phyloP scores from a whole-genome alignment of 1,139 yeast genomes.

The Geotrichum carabidarum region DNA sequence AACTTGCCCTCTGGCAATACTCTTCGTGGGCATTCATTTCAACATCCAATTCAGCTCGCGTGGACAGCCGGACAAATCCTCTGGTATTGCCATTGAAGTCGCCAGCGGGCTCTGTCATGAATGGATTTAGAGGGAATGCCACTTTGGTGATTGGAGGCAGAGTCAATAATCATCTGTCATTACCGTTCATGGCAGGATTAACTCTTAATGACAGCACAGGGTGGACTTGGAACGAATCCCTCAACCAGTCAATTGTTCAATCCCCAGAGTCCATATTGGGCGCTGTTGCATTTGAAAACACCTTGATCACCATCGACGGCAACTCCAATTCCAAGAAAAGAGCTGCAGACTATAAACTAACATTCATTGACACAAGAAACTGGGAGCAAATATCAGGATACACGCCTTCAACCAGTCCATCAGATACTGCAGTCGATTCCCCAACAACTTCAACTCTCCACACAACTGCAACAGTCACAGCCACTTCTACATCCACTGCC shows the following conservation, averaged over 20 bases:
- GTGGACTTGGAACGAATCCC: constrained; percentile 45
- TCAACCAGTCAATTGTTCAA: constrained; percentile 17
- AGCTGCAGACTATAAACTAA: constrained; percentile 7
- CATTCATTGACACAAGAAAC: constrained; percentile 10
- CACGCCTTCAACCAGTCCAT: constrained; percentile 9
- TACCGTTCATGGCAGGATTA: constrained; percentile 44
- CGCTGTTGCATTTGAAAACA: constrained; percentile 40
- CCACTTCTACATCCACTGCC: constrained; percentile 14
- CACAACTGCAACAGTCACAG: constrained; percentile 20
- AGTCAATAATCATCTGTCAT: constrained; percentile 38
- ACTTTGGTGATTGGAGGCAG: constrained; percentile 41
- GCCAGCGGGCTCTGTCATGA: constrained; percentile 29
- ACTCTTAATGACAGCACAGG: constrained; percentile 35
- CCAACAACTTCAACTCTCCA: constrained; percentile 3
- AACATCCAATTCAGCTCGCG: constrained; percentile 31
- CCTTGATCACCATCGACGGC: constrained; percentile 36
- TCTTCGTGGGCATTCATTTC: constrained; percentile 53
- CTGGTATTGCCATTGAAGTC: constrained; percentile 43
- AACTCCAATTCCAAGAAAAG: background rate
- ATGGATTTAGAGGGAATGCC: background rate
- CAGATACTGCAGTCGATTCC: constrained; percentile 16
- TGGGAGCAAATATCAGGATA: constrained; percentile 13
- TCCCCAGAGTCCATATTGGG: constrained; percentile 33
- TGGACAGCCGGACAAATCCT: constrained; percentile 48
- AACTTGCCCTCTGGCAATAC: constrained; percentile 56